Percentiles rank a stretch among this genome's conserved stretches.
phyloP scores from a whole-genome alignment of 2,329 filamentous ascomycete genomes.

The Trichoderma sp. region DNA sequence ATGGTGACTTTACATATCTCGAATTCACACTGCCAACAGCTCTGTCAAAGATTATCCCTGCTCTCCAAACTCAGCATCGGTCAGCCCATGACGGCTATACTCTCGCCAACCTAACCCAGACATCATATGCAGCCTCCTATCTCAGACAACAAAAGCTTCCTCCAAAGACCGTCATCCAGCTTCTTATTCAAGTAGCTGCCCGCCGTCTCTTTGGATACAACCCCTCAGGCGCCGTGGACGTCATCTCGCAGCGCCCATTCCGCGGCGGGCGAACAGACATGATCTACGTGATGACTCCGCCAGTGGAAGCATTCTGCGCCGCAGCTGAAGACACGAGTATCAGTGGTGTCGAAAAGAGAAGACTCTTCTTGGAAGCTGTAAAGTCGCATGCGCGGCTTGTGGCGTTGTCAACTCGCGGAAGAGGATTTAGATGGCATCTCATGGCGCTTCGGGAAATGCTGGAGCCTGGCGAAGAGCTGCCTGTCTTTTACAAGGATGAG shows the following conservation, averaged over 20 bases:
- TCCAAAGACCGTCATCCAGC: slow-evolving; percentile 10
- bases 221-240: slow-evolving; percentile 18
- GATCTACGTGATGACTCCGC: slow-evolving; percentile 17
- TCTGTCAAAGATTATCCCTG: not conserved
- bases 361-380: slow-evolving; percentile 8
- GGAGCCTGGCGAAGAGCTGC: slow-evolving; percentile 11
- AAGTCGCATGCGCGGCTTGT: slow-evolving; percentile 14
- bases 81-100: slow-evolving; percentile 5
- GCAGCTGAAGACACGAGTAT: slow-evolving; percentile 9
- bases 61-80: slow-evolving; percentile 3
- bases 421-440: slow-evolving; percentile 22
- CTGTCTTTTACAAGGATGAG: not conserved
- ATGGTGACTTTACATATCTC: not conserved
- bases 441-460: slow-evolving; percentile 19
- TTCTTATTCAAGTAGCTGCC: slow-evolving; percentile 7
- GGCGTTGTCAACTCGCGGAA: not conserved
- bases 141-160: slow-evolving; percentile 8
- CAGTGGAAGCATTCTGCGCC: slow-evolving; percentile 12
- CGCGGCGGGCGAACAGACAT: slow-evolving; percentile 25
- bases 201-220: slow-evolving; percentile 19
- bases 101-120: slow-evolving; percentile 8
- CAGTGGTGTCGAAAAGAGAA: not conserved
- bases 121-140: not conserved
- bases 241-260: slow-evolving; percentile 21
- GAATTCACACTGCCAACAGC: not conserved